A percentile compares a stretch with the other conserved stretches of the same genome.
These are phyloP conservation scores for Monosporozyma unispora DNA, from an alignment of 805 yeast species.

Conservation along the genomic window DNA sequence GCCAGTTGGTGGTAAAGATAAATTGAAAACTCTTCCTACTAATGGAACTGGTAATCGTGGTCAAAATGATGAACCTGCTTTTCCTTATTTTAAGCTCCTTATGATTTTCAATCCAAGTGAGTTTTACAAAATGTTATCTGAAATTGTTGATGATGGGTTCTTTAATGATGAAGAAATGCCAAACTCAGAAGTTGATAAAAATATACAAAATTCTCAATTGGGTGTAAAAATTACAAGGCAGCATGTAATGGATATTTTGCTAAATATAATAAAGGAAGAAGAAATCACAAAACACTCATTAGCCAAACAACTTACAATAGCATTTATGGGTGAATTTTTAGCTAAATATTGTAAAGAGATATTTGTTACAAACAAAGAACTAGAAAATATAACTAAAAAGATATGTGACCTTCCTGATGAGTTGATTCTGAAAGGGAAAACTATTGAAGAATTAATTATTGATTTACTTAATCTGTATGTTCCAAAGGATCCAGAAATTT, in stretches of 20 bases:
- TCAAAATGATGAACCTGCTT: conserved; percentile 39
- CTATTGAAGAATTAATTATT: background rate
- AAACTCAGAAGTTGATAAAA: conserved; percentile 5
- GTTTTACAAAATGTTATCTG: conserved; percentile 62
- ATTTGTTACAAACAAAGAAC: conserved; percentile 51
- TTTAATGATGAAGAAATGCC: conserved; percentile 46
- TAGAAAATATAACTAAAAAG: conserved; percentile 39
- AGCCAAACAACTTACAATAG: conserved; percentile 13
- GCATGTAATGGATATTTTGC: conserved; percentile 61
- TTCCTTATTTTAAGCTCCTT: conserved; percentile 59
- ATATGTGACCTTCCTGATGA: conserved; percentile 35
- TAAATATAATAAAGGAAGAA: conserved; percentile 43
- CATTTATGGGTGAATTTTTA: conserved; percentile 7
- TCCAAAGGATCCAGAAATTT: conserved; percentile 42
- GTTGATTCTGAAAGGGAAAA: conserved; percentile 7
- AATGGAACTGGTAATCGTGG: background rate
- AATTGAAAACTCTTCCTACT: conserved; percentile 29
- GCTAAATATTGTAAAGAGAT: conserved; percentile 24
- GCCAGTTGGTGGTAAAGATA: conserved; percentile 34
- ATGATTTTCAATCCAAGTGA: conserved; percentile 48
- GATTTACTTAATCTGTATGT: conserved; percentile 33
- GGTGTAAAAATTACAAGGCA: conserved; percentile 51
- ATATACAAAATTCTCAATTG: background rate
- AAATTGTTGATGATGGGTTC: conserved; percentile 71
- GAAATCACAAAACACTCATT: background rate